These are phyloP conservation scores for Vitellaria paradoxa DNA, from an alignment of 179 eudicot genomes.

Conservation along the genomic window DNA sequence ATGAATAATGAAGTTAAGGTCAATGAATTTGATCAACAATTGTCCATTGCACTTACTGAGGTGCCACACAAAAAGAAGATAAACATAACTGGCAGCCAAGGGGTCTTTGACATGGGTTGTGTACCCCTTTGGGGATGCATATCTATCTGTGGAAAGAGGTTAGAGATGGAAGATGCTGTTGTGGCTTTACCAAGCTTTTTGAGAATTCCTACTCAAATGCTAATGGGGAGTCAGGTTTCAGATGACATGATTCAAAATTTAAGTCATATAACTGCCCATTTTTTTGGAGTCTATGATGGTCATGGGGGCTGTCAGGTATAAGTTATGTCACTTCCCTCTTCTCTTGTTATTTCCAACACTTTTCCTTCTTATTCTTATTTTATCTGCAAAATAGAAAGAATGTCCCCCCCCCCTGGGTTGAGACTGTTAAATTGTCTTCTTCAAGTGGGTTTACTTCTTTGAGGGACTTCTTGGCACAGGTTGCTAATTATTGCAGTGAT, in stretches of 20 bases:
- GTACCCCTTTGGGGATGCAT: constrained; percentile 59
- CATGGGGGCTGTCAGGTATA: constrained; percentile 73
- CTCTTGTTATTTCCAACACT: not conserved
- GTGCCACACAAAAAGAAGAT: constrained; percentile 31
- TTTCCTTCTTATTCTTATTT: constrained; percentile 8
- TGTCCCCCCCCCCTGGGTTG: too few species aligned
- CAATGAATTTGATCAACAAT: constrained; percentile 27
- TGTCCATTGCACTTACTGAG: constrained; percentile 25
- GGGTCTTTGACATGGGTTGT: constrained; percentile 24
- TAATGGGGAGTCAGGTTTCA: constrained; percentile 28
- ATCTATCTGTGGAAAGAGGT: constrained; percentile 52
- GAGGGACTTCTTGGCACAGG: constrained; percentile 31
- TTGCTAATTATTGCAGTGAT: constrained; percentile 59
- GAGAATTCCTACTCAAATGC: constrained; percentile 47
- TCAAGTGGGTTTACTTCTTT: not conserved
- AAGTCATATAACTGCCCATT: constrained; percentile 34
- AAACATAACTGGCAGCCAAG: constrained; percentile 32
- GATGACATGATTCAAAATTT: constrained; percentile 36
- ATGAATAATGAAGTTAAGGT: constrained; percentile 39
- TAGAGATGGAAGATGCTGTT: constrained; percentile 70
- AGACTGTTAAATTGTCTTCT: not conserved
- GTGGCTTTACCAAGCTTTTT: constrained; percentile 47
- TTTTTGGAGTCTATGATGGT: constrained; percentile 76
- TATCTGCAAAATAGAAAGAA: not conserved
- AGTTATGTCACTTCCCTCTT: not conserved